Conservation (phyloP, 805 yeast species). For the Teunomyces gatunensis region DNA sequence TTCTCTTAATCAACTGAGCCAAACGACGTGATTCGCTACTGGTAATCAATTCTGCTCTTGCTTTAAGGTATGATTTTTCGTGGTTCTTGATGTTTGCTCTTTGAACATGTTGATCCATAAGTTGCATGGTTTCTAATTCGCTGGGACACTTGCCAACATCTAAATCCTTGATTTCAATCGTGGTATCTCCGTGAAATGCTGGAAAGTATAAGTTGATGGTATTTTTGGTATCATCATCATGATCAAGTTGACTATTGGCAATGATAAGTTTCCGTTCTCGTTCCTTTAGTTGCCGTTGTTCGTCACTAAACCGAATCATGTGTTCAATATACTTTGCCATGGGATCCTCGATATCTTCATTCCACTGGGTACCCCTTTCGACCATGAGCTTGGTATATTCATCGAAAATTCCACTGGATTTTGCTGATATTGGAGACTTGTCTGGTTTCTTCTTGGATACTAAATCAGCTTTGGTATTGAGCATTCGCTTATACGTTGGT, state of each 20-base stretch:
- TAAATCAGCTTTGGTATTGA: conserved; percentile 8
- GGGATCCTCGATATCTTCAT: conserved; percentile 11
- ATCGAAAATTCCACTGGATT: conserved; percentile 6
- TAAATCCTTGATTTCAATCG: conserved; percentile 6
- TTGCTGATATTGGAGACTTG: not conserved
- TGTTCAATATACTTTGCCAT: conserved; percentile 14
- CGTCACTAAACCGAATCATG: conserved; percentile 15
- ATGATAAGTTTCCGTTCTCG: conserved; percentile 12
- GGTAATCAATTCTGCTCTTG: not conserved
- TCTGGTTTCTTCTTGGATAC: not conserved
- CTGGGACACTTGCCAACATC: conserved; percentile 8
- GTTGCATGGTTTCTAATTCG: conserved; percentile 1
- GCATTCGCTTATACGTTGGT: conserved; percentile 13
- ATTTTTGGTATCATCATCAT: too few species aligned
- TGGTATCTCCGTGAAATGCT: not conserved
- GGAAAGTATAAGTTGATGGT: not conserved
- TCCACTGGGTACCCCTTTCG: conserved; percentile 8
- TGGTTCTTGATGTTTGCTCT: conserved; percentile 13
- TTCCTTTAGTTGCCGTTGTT: conserved; percentile 14
- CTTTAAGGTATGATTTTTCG: conserved; percentile 14
- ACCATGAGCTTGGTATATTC: conserved; percentile 8
- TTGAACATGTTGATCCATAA: conserved; percentile 11
- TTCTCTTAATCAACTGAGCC: not conserved
- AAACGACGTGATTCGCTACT: not conserved
- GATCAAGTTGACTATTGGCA: conserved; percentile 2